These are phyloP conservation scores for Lecanicillium sp. DNA, from an alignment of 2,329 filamentous ascomycete species.

Conservation along the genomic window DNA sequence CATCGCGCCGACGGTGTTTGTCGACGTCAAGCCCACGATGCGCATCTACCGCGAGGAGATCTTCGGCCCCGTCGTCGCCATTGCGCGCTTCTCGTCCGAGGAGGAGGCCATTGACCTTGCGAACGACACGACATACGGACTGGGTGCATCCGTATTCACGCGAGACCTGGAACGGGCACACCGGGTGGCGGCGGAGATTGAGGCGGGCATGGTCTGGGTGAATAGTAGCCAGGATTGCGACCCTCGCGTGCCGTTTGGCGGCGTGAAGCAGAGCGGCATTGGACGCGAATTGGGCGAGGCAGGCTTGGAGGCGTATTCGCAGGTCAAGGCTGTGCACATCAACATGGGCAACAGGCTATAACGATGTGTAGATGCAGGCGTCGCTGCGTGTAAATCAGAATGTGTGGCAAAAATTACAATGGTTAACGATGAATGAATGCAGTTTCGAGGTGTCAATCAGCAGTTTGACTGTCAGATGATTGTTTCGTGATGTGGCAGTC, in stretches of 20 bases:
- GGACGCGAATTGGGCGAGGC: constrained; percentile 35
- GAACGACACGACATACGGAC: constrained; percentile 49
- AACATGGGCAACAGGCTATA: constrained; percentile 1
- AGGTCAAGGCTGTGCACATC: constrained; percentile 3
- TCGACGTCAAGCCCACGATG: constrained; percentile 31
- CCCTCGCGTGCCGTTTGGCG: constrained; percentile 34
- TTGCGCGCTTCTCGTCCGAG: constrained; percentile 32
- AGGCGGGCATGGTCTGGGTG: constrained; percentile 50
- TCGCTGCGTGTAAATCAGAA: too few relatives aligned
- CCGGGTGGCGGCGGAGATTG: constrained; percentile 45
- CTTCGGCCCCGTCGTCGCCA: constrained; percentile 34
- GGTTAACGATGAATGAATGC: too few relatives aligned
- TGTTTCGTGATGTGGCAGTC: neutral
- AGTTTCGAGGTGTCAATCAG: too few relatives aligned
- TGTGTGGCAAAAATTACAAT: too few relatives aligned
- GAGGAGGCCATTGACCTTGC: constrained; percentile 32
- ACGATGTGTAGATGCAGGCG: too few relatives aligned
- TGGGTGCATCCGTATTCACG: constrained; percentile 54
- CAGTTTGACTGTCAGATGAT: too few relatives aligned
- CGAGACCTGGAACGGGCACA: constrained; percentile 43
- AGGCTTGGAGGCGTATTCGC: constrained; percentile 24
- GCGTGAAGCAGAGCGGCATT: constrained; percentile 37
- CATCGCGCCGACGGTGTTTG: constrained; percentile 35
- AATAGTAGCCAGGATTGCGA: constrained; percentile 38
- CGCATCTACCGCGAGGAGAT: constrained; percentile 36